Percentiles rank a stretch among this genome's conserved stretches.
These are phyloP conservation scores for Paecilomyces sp. DNA, from an alignment of 2,329 filamentous ascomycete genomes.

Conservation along the genomic window DNA sequence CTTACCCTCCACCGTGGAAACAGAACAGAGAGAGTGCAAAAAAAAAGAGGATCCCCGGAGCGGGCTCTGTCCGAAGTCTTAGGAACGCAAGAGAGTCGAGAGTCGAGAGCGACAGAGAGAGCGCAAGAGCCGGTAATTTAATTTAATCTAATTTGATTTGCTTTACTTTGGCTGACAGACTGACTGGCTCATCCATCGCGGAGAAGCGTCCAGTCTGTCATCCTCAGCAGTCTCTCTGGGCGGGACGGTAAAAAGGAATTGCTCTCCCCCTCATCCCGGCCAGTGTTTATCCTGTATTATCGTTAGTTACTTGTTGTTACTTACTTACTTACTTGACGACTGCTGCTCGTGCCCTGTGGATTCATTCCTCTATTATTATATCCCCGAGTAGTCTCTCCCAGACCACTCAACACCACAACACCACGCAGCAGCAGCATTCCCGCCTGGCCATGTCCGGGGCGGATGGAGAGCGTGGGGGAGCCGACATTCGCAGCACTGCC, in stretches of 20 bases:
- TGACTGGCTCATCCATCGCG: not conserved
- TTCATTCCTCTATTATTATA: not conserved
- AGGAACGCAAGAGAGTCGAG: not conserved
- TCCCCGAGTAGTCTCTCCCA: not conserved
- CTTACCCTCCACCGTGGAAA: not conserved
- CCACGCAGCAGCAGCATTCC: slow-evolving; percentile 1
- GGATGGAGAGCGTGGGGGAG: slow-evolving; percentile 29
- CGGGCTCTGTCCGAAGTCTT: not conserved
- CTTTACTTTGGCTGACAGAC: too few relatives aligned
- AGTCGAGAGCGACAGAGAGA: not conserved
- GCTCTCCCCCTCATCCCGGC: not conserved
- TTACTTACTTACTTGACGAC: not conserved
- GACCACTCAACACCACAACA: not conserved
- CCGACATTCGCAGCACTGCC: slow-evolving; percentile 19
- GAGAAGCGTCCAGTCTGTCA: not conserved
- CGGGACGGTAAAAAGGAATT: slow-evolving; percentile 1
- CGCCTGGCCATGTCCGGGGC: slow-evolving; percentile 24
- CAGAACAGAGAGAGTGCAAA: not conserved
- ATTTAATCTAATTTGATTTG: not conserved
- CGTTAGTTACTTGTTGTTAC: not conserved
- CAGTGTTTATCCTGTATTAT: slow-evolving; percentile 1
- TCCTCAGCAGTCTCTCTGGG: not conserved
- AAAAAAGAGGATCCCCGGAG: not conserved
- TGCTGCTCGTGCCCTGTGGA: not conserved
- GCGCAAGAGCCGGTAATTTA: not conserved